Evolutionary conservation across 192 early-diverging fungal genomes (phyloP), one percentile per base, ranked within the genome.

Genomic region (Umbelopsis vinacea): DNA sequence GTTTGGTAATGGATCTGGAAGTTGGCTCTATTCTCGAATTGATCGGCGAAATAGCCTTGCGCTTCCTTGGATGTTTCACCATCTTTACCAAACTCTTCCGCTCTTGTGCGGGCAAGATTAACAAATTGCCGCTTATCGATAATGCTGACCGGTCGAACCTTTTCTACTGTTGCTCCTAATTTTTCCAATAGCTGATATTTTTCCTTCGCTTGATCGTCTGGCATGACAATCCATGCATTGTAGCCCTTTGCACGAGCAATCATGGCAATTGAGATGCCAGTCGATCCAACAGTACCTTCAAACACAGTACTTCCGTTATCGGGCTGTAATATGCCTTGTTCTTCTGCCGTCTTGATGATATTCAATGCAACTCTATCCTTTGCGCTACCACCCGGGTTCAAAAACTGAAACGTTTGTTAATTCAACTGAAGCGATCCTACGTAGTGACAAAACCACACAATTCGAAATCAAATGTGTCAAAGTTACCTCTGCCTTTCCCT

Each of bases 231-330:
- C 81, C 95, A 94, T 76, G 93, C 94, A 52, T 85, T 82, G 78
- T 99, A 98, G 12, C 97, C 97, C 40, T 89, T 90, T 0, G 97
- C 96, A 17, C 89, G 86, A 17, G 93, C 89, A 46, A 98, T 91
- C 82, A 93, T 91, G 4, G 97, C 97, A 40, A 99, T 84, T 4
- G 96, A 95, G 38, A 99, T 97, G 4, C 97, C 97, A 1, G 97
- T 99, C 2, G 92, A 94, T 7, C 97, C 97, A 12, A 96, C 94
- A 0, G 97, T 99, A 35, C 96, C 96, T 71, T 99, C 97, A 77
- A 95, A 95, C 24, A 99, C 89, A 12, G 91, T 91, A 40, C 86
- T 89, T 33, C 88, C 90, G 15, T 85, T 88, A 67, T 92, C 84
- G 46, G 96, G 95, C 2, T 67, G 74, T 45, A 99, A 85, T 12